Conservation (phyloP, 129 eudicot genomes). For the Chrysanthemum seticuspe region DNA sequence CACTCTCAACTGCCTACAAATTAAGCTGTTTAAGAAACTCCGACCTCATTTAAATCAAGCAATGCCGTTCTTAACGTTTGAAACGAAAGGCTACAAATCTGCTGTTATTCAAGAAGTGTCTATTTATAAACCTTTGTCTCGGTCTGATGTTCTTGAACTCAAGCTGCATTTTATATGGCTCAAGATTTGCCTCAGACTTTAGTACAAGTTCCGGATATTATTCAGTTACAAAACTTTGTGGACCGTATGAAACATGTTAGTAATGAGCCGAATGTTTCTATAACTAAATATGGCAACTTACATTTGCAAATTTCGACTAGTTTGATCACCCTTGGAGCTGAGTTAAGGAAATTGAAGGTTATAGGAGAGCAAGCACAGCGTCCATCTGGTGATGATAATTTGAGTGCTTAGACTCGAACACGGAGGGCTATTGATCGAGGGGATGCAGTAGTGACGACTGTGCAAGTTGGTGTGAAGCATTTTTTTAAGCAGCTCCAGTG, state of each 20-base stretch:
- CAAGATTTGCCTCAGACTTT: no score
- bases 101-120: conserved; percentile 94
- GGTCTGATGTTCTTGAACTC: conserved; percentile 69
- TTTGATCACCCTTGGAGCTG: conserved; percentile 80
- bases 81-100: conserved; percentile 76
- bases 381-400: conserved; percentile 44
- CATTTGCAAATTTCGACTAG: conserved; percentile 72
- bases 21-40: conserved; percentile 79
- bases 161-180: no score
- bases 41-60: conserved; percentile 70
- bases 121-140: conserved; percentile 77
- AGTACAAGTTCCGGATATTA: conserved; percentile 71
- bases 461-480: conserved; percentile 92
- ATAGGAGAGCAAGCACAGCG: conserved; percentile 64
- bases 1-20: conserved; percentile 45
- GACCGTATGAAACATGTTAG: conserved; percentile 43
- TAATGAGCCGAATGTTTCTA: conserved; percentile 60
- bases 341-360: conserved; percentile 64
- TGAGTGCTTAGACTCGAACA: conserved; percentile 58
- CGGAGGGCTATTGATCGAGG: conserved; percentile 61
- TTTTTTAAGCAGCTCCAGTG: conserved; percentile 74
- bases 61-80: conserved; percentile 75
- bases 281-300: conserved; percentile 69
- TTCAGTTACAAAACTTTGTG: conserved; percentile 56
- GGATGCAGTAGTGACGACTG: conserved; percentile 51